Conservation (phyloP, 1,284 basidiomycete species). For the Pascua sp. region DNA sequence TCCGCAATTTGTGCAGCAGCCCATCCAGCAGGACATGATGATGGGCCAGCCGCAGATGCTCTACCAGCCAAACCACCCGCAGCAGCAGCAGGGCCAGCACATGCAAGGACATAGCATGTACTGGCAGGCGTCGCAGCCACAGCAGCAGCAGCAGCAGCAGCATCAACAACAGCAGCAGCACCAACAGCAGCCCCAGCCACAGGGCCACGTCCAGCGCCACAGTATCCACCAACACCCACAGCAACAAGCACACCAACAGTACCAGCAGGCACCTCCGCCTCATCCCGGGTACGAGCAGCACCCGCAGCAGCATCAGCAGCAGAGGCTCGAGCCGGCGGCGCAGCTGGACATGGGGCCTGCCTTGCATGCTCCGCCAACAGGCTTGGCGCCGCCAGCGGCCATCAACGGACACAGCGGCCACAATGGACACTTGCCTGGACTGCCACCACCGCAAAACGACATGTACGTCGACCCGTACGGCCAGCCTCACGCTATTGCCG, state of each 20-base stretch:
- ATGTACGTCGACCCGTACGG: slow-evolving; percentile 46
- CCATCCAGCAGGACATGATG: slow-evolving; percentile 10
- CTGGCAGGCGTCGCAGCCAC: slow-evolving; percentile 16
- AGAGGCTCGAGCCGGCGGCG: slow-evolving; percentile 8
- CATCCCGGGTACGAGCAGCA: neutral
- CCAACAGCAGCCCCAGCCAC: neutral
- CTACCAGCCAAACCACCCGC: slow-evolving; percentile 5
- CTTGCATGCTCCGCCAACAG: slow-evolving; percentile 1
- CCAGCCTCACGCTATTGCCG: slow-evolving; percentile 31
- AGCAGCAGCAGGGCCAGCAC: slow-evolving; percentile 8
- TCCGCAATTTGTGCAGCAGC: slow-evolving; percentile 30
- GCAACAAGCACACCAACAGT: slow-evolving; percentile 9
- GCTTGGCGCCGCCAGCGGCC: slow-evolving; percentile 32
- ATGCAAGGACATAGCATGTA: slow-evolving; percentile 18
- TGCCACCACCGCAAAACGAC: slow-evolving; percentile 31
- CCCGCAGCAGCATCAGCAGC: slow-evolving; percentile 7
- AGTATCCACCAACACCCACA: slow-evolving; percentile 7
- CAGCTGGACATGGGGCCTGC: slow-evolving; percentile 4
- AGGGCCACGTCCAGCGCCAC: slow-evolving; percentile 3
- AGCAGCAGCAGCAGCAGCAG: slow-evolving; percentile 9
- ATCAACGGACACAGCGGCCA: slow-evolving; percentile 33
- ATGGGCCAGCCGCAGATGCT: slow-evolving; percentile 17
- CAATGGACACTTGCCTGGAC: slow-evolving; percentile 12
- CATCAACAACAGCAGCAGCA: neutral
- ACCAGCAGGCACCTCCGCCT: slow-evolving; percentile 1